Evolutionary conservation across 495 filamentous ascomycete genomes (phyloP).

Genomic region (Penicillium egyptiacum): DNA sequence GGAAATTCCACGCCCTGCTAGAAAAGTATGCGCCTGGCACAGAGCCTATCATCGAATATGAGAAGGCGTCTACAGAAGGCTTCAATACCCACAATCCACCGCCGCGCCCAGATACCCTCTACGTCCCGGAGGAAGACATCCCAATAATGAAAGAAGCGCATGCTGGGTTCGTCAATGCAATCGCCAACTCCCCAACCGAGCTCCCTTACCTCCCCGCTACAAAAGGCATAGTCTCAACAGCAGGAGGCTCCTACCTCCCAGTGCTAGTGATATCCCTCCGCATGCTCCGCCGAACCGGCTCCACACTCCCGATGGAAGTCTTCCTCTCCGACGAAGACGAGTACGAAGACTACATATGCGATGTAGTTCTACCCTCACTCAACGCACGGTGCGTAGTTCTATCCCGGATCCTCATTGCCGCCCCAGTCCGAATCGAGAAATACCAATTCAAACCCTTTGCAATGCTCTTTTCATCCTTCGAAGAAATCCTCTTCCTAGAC

Average conservation of each 20-base stretch:
- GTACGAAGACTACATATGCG: conserved; percentile 51
- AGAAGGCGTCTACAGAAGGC: conserved; percentile 22
- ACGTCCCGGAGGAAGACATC: conserved; percentile 20
- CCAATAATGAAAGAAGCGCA: conserved; percentile 32
- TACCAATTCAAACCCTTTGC: conserved; percentile 54
- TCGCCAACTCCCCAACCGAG: conserved; percentile 27
- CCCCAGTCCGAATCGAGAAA: conserved; percentile 25
- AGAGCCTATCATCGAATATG: conserved; percentile 4
- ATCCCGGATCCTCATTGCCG: conserved; percentile 28
- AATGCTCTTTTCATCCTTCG: conserved; percentile 52
- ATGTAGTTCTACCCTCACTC: conserved; percentile 40
- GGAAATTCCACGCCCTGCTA: conserved; percentile 14
- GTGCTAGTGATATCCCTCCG: conserved; percentile 46
- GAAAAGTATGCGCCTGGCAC: conserved; percentile 17
- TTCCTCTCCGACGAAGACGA: conserved; percentile 44
- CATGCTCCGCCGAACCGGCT: conserved; percentile 52
- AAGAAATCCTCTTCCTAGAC: conserved; percentile 54
- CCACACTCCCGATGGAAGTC: conserved; percentile 52
- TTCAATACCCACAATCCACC: conserved; percentile 18
- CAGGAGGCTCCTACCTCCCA: conserved; percentile 37
- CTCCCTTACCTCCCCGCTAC: conserved; percentile 37
- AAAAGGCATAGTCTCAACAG: conserved; percentile 45
- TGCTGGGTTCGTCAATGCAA: conserved; percentile 31
- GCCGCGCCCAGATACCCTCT: conserved; percentile 18
- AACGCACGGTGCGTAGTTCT: conserved; percentile 48